Conservation (phyloP, 768 basidiomycete species). For the Tricholoma hemisulphureum region DNA sequence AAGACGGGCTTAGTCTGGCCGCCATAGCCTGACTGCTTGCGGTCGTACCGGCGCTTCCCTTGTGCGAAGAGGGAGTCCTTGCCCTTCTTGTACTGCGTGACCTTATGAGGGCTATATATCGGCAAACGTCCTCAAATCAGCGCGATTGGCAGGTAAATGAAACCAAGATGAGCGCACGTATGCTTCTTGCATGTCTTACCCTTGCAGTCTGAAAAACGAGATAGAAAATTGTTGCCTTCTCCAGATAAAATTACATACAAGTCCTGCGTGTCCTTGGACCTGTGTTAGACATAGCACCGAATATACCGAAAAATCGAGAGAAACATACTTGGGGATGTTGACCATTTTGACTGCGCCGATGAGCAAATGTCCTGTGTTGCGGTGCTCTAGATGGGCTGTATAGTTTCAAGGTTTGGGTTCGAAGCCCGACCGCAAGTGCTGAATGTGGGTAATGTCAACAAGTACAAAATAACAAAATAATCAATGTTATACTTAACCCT, state of each 20-base stretch:
- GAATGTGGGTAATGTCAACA: no score
- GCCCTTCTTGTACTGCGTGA: conserved; percentile 99
- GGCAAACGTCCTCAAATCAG: background rate
- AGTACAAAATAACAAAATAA: no score
- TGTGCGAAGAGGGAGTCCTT: conserved; percentile 97
- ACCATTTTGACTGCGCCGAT: conserved; percentile 71
- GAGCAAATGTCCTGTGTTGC: conserved; percentile 37
- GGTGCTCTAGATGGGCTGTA: conserved; percentile 32
- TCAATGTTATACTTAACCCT: no score
- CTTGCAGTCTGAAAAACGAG: conserved; percentile 71
- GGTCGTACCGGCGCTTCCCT: conserved; percentile 99
- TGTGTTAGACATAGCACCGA: conserved; percentile 12
- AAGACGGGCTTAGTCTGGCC: conserved; percentile 99
- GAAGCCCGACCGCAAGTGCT: conserved; percentile 8
- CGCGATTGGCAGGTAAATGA: background rate
- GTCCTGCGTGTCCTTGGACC: conserved; percentile 82
- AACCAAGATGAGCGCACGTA: conserved; percentile 58
- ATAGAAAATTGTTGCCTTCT: conserved; percentile 3
- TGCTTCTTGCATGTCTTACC: conserved; percentile 96
- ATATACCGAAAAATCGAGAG: background rate
- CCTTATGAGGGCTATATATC: conserved; percentile 84
- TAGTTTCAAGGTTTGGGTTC: conserved; percentile 37
- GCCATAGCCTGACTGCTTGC: conserved; percentile 98
- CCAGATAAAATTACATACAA: conserved; percentile 59
- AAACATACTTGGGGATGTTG: conserved; percentile 88